Conservation (phyloP, 2,329 filamentous ascomycete species). For the Aspergillus oerlinghausenensis region DNA sequence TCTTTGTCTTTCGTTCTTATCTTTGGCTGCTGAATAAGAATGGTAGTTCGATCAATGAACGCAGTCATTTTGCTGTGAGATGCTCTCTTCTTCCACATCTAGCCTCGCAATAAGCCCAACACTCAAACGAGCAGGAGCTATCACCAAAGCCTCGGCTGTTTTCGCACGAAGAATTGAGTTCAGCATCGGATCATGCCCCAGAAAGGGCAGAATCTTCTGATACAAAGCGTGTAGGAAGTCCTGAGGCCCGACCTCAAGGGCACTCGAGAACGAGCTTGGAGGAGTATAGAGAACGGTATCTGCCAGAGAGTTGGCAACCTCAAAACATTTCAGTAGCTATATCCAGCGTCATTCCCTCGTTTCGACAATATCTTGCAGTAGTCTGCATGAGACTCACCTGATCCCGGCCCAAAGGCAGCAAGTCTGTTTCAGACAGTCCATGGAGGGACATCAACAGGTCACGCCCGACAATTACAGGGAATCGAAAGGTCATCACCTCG, state of each 20-base stretch:
- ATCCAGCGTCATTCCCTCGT: neutral
- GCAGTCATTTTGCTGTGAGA: neutral
- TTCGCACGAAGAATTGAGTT: slow-evolving; percentile 26
- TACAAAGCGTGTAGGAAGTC: slow-evolving; percentile 29
- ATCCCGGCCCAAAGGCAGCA: slow-evolving; percentile 27
- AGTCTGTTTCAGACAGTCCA: slow-evolving; percentile 20
- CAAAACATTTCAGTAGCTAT: slow-evolving; percentile 30
- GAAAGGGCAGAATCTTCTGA: slow-evolving; percentile 25
- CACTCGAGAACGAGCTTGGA: neutral
- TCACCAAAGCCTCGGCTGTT: slow-evolving; percentile 24
- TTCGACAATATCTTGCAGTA: neutral
- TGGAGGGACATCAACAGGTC: slow-evolving; percentile 22
- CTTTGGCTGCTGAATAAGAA: neutral
- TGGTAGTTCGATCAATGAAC: neutral
- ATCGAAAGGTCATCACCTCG: slow-evolving; percentile 22
- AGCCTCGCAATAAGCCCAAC: neutral
- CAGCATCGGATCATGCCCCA: slow-evolving; percentile 22
- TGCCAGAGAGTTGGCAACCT: slow-evolving; percentile 28
- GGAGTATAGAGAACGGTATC: slow-evolving; percentile 23
- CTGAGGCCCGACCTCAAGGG: slow-evolving; percentile 21
- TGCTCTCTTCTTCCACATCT: neutral
- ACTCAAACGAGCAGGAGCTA: slow-evolving; percentile 18
- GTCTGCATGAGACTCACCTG: slow-evolving; percentile 17
- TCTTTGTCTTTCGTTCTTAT: neutral
- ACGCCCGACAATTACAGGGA: slow-evolving; percentile 21